phyloP scores from a whole-genome alignment of 305 asterid species.

The Andrographis paniculata region DNA sequence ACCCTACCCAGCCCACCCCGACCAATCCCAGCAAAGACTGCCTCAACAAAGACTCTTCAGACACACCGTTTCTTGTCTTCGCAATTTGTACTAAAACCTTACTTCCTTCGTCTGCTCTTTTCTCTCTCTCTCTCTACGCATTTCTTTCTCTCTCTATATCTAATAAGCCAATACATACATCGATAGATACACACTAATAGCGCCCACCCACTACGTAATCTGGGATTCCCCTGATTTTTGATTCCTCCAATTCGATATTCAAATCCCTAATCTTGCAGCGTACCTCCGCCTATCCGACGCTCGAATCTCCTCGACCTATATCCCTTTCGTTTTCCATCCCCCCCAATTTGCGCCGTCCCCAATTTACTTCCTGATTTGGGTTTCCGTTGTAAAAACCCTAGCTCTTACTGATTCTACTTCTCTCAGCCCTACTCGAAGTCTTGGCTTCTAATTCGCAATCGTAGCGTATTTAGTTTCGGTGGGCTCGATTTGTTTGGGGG shows the following conservation, averaged over 20 bases:
- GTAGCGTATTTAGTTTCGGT: constrained; percentile 12
- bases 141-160: constrained; percentile 35
- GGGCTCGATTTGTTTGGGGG: constrained; percentile 6
- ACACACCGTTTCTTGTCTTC: neutral
- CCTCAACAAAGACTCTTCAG: neutral
- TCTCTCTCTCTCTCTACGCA: too few relatives aligned
- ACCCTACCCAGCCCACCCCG: neutral
- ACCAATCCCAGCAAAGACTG: neutral
- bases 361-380: constrained; percentile 11
- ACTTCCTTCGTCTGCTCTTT: neutral
- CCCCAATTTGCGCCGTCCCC: constrained; percentile 11
- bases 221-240: constrained; percentile 21
- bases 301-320: constrained; percentile 18
- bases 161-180: constrained; percentile 30
- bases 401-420: constrained; percentile 17
- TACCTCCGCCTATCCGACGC: constrained; percentile 6
- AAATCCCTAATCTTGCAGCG: constrained; percentile 32
- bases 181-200: constrained; percentile 20
- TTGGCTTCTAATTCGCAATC: constrained; percentile 19
- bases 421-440: constrained; percentile 23
- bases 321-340: neutral
- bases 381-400: constrained; percentile 37
- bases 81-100: neutral
- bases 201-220: constrained; percentile 14
- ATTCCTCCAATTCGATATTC: constrained; percentile 19